Conservation (phyloP, 805 yeast genomes). For the Tetrapisispora arboricola region DNA sequence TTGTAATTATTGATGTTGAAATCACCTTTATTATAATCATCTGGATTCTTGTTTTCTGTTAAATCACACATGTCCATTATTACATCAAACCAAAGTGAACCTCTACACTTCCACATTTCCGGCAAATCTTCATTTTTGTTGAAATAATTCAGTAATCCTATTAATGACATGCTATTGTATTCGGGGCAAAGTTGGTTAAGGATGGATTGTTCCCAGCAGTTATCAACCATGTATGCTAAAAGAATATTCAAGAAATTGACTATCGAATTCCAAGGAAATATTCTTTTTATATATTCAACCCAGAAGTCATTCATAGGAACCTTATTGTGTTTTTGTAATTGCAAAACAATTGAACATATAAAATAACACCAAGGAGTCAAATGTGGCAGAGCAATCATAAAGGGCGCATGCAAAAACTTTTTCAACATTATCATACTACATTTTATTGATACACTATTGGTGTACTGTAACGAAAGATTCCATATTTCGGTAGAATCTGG, state of each 20-base stretch:
- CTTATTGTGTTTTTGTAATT: conserved; percentile 29
- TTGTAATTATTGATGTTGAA: conserved; percentile 32
- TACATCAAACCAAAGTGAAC: conserved; percentile 67
- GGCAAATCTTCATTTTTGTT: conserved; percentile 53
- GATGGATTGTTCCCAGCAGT: conserved; percentile 10
- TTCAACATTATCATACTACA: conserved; percentile 58
- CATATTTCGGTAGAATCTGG: conserved; percentile 31
- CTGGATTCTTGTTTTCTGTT: conserved; percentile 30
- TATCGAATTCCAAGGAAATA: conserved; percentile 62
- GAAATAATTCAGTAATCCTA: conserved; percentile 38
- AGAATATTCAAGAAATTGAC: conserved; percentile 54
- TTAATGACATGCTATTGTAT: conserved; percentile 21
- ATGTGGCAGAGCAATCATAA: conserved; percentile 59
- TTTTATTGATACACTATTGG: conserved; percentile 56
- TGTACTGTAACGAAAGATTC: conserved; percentile 44
- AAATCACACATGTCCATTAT: conserved; percentile 36
- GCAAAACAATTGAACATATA: conserved; percentile 51
- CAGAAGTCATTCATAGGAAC: conserved; percentile 19
- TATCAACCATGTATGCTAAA: conserved; percentile 28
- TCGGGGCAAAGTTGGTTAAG: conserved; percentile 18
- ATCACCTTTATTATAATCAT: conserved; percentile 47
- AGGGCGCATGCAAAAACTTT: conserved; percentile 60
- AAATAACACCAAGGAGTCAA: conserved; percentile 70
- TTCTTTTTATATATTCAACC: conserved; percentile 33
- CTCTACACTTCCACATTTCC: conserved; percentile 83